Base-by-base conservation (phyloP, 2,329 filamentous ascomycete species). In the Epichloe brachyelytri region DNA sequence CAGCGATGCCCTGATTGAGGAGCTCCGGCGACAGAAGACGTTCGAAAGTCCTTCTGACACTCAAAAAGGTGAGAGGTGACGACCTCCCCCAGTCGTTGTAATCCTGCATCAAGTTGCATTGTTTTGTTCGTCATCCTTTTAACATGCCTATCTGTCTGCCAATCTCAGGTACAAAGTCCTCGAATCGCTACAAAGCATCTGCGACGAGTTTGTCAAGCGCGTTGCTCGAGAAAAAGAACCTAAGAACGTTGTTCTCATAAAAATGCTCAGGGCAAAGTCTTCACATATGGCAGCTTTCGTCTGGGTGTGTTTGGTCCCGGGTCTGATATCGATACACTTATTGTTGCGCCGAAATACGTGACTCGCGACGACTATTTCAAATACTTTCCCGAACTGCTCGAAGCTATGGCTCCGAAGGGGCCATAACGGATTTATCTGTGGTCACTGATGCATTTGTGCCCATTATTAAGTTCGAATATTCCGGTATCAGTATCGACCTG, bases 281-380 rank as follows among this genome's bases (percentile, higher is more conserved):
- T 95, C 66, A 94, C 91, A 1, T 98, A 93, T 67, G 93, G 93
- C 56, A 97, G 93, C 68, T 98, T 91, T 68, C 85, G 90, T 39
- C 76, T 98, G 12, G 93, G 93, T 54, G 93, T 97, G 22, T 95
- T 87, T 67, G 90, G 90, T 5, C 93, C 93, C 43, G 89, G 89
- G 48, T 97, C 93, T 45, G 93, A 98, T 80, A 97, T 98, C 60
- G 93, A 98, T 71, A 96, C 93, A 2, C 80, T 98, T 48, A 83
- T 97, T 53, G 85, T 96, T 48, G 90, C 85, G 14, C 93, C 93
- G 10, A 90, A 88, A 69, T 89, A 95, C 62, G 86, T 97, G 49
- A 79, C 80, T 12, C 84, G 88, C 53, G 84, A 91, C 34, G 88
- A 98, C 68, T 98, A 95, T 72, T 98, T 98, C 71, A 73, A 86